These are phyloP conservation scores for Xerocomus amazonicus DNA, from an alignment of 1,284 basidiomycete species.

Conservation along the genomic window DNA sequence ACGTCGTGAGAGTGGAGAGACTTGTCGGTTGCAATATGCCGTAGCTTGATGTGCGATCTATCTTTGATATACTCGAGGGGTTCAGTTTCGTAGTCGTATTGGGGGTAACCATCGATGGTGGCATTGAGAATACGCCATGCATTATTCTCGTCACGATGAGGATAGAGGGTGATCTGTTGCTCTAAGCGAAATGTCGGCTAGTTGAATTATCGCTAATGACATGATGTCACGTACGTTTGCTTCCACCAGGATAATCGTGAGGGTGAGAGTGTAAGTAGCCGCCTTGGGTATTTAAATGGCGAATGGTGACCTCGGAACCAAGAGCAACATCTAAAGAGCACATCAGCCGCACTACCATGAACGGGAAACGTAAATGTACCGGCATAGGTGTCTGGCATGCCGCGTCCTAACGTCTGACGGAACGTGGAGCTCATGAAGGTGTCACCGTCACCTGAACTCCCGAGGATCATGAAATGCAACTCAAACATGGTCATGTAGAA, in stretches of 20 bases:
- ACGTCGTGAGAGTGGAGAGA: constrained; percentile 93
- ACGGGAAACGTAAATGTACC: constrained; percentile 44
- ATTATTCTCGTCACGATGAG: constrained; percentile 92
- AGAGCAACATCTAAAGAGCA: constrained; percentile 70
- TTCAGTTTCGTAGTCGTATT: constrained; percentile 53
- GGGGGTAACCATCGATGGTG: constrained; percentile 46
- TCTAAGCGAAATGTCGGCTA: constrained; percentile 46
- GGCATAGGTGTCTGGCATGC: constrained; percentile 91
- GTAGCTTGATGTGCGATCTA: constrained; percentile 76
- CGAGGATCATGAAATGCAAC: constrained; percentile 89
- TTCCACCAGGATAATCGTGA: constrained; percentile 85
- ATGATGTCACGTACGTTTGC: constrained; percentile 58
- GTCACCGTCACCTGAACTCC: constrained; percentile 92
- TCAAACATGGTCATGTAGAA: constrained; percentile 98
- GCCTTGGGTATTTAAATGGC: constrained; percentile 95
- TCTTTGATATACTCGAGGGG: constrained; percentile 66
- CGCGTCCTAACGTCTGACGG: constrained; percentile 89
- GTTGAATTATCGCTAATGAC: not conserved
- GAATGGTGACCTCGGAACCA: constrained; percentile 81
- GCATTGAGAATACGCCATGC: constrained; percentile 82
- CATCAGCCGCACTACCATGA: constrained; percentile 4
- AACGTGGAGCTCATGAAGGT: constrained; percentile 99
- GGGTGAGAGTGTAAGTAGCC: constrained; percentile 96
- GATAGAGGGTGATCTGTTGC: constrained; percentile 98
- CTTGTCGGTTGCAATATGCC: constrained; percentile 81